phyloP scores from a whole-genome alignment of 2,329 filamentous ascomycete genomes.

The Alternaria novae-zelandiae region DNA sequence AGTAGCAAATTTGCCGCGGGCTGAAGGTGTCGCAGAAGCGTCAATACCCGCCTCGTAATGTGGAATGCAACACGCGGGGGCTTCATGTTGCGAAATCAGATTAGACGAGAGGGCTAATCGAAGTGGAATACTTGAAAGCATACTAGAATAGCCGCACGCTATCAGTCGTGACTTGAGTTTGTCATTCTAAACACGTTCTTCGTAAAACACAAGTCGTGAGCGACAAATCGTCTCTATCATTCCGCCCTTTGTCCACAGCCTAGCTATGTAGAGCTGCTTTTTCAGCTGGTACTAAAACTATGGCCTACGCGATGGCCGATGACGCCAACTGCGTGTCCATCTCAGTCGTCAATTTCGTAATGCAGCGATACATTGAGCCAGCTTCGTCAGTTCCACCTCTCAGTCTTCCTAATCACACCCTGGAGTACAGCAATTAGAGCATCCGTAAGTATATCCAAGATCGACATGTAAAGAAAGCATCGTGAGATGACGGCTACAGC shows the following conservation, averaged over 20 bases:
- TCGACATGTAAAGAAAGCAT: neutral
- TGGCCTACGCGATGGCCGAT: neutral
- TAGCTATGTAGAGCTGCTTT: neutral
- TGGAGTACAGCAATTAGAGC: neutral
- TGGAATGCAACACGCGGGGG: neutral
- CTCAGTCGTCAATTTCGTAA: neutral
- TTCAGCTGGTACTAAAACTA: neutral
- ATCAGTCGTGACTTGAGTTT: neutral
- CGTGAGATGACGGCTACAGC: neutral
- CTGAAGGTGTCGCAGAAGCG: neutral
- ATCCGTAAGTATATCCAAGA: neutral
- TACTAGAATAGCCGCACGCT: neutral
- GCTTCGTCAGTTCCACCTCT: neutral
- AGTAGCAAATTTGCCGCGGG: conserved; percentile 59
- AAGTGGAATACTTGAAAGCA: neutral
- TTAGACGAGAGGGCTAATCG: neutral
- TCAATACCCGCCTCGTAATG: neutral
- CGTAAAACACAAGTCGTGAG: neutral
- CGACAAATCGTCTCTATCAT: neutral
- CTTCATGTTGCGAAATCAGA: neutral
- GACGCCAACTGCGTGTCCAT: neutral
- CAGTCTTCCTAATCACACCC: neutral
- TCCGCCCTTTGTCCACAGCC: neutral
- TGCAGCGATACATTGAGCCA: neutral
- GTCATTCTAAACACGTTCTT: neutral